A percentile compares a stretch with the other conserved stretches of the same genome.
phyloP scores from a whole-genome alignment of 768 basidiomycete species.

The Rhodotorula paludigena region DNA sequence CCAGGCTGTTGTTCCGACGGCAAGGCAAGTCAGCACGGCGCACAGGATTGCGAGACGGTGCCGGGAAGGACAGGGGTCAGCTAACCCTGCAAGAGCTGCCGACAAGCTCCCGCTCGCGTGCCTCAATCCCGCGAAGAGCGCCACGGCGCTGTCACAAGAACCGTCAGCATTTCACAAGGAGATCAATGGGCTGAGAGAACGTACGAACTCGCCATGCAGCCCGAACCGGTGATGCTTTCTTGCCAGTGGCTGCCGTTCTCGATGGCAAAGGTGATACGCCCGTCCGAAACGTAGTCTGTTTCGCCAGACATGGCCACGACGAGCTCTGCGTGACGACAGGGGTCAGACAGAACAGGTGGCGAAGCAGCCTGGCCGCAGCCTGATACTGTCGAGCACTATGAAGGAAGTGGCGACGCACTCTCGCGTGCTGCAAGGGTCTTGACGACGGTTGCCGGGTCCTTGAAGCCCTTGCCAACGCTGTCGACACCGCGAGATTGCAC shows the following conservation, averaged over 20 bases:
- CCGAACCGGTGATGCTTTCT: constrained; percentile 79
- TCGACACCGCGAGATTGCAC: constrained; percentile 80
- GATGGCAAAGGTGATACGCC: constrained; percentile 61
- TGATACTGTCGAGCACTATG: too few species aligned
- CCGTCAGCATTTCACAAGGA: not conserved
- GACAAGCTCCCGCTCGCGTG: constrained; percentile 51
- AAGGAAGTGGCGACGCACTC: constrained; percentile 54
- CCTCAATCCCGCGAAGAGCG: constrained; percentile 57
- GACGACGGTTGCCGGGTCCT: constrained; percentile 67
- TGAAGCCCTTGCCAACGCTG: constrained; percentile 69
- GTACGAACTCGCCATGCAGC: constrained; percentile 58
- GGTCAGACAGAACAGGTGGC: not conserved
- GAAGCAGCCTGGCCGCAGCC: too few species aligned
- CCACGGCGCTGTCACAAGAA: constrained; percentile 55
- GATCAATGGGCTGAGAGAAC: not conserved
- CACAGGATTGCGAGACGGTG: not conserved
- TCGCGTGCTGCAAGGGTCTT: constrained; percentile 65
- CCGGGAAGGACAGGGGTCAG: constrained; percentile 40
- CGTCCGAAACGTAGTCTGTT: constrained; percentile 80
- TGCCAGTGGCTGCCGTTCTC: constrained; percentile 70
- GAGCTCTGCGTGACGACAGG: constrained; percentile 56
- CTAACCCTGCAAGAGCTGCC: constrained; percentile 71
- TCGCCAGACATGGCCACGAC: constrained; percentile 75
- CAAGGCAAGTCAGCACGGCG: not conserved
- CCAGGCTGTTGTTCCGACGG: constrained; percentile 18